Percentiles rank a stretch among this genome's conserved stretches.
Conservation (phyloP, 805 yeast species). For the Candida germanica region DNA sequence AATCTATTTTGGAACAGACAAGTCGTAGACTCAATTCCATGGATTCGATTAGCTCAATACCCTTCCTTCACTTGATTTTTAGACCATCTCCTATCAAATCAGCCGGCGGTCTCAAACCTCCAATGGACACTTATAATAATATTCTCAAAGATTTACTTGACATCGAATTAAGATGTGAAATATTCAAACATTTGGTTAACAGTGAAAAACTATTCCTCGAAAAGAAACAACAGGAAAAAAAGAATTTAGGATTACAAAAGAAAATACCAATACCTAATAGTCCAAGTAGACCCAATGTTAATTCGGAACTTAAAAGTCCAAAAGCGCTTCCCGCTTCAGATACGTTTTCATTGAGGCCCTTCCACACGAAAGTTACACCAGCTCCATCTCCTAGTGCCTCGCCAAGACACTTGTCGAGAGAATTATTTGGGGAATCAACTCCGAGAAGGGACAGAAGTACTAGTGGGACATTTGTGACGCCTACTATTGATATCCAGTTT, state of each 20-base stretch:
- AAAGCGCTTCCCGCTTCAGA: conserved; percentile 20
- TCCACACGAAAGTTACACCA: conserved; percentile 40
- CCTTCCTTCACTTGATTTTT: conserved; percentile 39
- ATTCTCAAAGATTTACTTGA: conserved; percentile 28
- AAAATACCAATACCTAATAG: conserved; percentile 17
- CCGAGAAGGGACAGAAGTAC: conserved; percentile 11
- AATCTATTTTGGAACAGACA: conserved; percentile 6
- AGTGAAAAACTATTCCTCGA: conserved; percentile 25
- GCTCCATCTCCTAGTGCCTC: conserved; percentile 37
- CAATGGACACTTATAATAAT: conserved; percentile 22
- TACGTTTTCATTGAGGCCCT: conserved; percentile 39
- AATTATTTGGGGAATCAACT: conserved; percentile 2
- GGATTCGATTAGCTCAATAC: conserved; percentile 36
- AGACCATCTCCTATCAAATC: conserved; percentile 38
- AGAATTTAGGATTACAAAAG: conserved; percentile 18
- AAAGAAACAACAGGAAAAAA: conserved; percentile 32
- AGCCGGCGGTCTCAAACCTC: conserved; percentile 40
- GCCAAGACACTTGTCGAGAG: conserved; percentile 23
- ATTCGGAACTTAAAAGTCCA: conserved; percentile 12
- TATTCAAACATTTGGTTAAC: conserved; percentile 19
- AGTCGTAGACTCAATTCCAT: conserved; percentile 27
- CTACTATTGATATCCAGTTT: conserved; percentile 27
- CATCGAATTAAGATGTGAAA: conserved; percentile 19
- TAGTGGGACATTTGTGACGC: conserved; percentile 21
- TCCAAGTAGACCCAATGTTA: conserved; percentile 7